These are phyloP conservation scores for Trametes polyzona DNA, from an alignment of 1,284 basidiomycete genomes.

Conservation along the genomic window DNA sequence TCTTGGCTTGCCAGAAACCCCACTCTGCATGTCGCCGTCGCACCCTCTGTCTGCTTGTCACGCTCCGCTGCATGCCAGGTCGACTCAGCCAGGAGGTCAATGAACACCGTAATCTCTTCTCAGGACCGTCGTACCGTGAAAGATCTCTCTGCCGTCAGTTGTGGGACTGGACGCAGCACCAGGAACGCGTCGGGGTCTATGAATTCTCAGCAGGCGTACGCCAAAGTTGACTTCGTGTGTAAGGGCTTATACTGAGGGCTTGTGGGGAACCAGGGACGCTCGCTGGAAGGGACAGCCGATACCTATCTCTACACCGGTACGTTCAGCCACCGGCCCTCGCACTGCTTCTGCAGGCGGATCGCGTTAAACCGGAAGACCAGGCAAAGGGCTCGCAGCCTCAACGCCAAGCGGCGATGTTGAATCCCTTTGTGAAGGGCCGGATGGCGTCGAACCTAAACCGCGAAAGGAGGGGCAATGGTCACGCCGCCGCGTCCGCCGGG, in stretches of 20 bases:
- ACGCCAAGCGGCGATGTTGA: not conserved
- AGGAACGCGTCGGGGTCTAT: constrained; percentile 3
- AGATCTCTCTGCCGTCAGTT: not conserved
- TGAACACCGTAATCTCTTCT: not conserved
- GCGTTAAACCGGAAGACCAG: not conserved
- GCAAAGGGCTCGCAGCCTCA: not conserved
- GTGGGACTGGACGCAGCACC: not conserved
- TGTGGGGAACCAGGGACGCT: not conserved
- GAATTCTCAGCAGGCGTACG: not conserved
- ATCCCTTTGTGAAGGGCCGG: not conserved
- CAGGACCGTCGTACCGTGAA: not conserved
- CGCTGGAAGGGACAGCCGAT: not conserved
- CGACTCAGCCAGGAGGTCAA: not conserved
- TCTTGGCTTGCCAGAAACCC: not conserved
- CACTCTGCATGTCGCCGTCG: not conserved
- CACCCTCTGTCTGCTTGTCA: not conserved
- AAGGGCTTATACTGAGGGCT: not conserved
- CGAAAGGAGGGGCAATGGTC: too few species aligned
- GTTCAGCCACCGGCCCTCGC: constrained; percentile 4
- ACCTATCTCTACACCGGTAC: constrained; percentile 2
- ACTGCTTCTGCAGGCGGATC: not conserved
- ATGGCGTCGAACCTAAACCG: not conserved
- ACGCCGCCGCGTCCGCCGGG: not conserved
- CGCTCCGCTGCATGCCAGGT: not conserved
- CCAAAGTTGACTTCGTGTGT: not conserved